Base-by-base conservation (phyloP, 805 yeast species). In the Clavispora santaluciae region DNA sequence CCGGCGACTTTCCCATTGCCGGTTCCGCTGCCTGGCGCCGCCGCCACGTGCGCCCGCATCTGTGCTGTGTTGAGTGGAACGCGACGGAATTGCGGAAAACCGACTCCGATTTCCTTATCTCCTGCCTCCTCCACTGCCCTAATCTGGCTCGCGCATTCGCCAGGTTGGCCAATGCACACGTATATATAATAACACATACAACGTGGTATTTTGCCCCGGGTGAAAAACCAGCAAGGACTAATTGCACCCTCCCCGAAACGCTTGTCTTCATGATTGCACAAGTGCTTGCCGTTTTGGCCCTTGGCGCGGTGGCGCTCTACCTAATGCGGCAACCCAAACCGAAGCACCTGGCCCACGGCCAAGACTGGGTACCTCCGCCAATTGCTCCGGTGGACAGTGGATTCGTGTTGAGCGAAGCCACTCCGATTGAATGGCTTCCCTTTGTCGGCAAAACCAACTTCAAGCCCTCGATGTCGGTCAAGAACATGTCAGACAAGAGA, bases 381-480 rank as follows among this genome's bases (percentile, higher is more conserved):
- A 24, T 24, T 11, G n/a, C 20, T 12, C 40, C 53, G 5, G 43
- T 51, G 18, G 42, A 33, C 3, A 15, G 24, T 1, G 42, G 35
- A 11, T 51, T 51, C 21, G 30, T 43, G 11, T 49, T 50, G 52
- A 33, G 40, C 84, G 82, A 1, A 68, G 82, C 38, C 64, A 70
- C 44, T 66, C 71, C 53, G 53, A 70, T 31, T 59, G 66, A 25
- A 57, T 46, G 60, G 10, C 56, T 71, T 18, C 71, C 72, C 1
- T 68, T 68, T 47, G 61, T 48, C 8, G 64, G 63, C 6, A 66
- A 67, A 42, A 56, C 50, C 30, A 61, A 60, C 51, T 64, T 62
- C 46, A 63, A 59, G 28, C 63, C 64, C 3, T 56, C 63, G 9
- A 59, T 68, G 67, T 68, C 60, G 4, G 51, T 66, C 26, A 51